These are phyloP conservation scores for Pugionium cornutum DNA, from an alignment of 345 rosid species.

Conservation along the genomic window DNA sequence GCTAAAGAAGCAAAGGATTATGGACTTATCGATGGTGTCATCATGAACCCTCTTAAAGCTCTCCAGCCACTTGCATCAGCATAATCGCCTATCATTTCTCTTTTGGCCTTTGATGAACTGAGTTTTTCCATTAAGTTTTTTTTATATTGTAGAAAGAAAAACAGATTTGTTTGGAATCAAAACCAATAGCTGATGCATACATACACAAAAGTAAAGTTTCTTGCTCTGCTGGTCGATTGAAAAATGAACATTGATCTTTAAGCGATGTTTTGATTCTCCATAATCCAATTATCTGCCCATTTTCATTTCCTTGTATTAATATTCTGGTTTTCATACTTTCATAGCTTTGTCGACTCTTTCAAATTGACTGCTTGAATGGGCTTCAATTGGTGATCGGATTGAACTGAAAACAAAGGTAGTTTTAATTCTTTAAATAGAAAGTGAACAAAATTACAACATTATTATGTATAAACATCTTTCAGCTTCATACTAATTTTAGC, in stretches of 20 bases:
- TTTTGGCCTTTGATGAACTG: conserved; percentile 7
- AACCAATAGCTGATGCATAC: conserved; percentile 35
- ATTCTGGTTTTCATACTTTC: neutral
- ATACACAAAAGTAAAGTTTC: conserved; percentile 29
- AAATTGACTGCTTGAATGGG: neutral
- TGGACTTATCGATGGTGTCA: conserved; percentile 90
- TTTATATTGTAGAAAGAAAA: conserved; percentile 5
- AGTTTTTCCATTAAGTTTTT: conserved; percentile 23
- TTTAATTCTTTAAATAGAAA: too few species aligned
- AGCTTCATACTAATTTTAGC: neutral
- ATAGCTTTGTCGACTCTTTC: too few species aligned
- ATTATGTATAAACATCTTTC: too few species aligned
- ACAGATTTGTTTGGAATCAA: conserved; percentile 32
- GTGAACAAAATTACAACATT: too few species aligned
- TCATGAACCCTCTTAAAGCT: conserved; percentile 85
- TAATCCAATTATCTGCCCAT: conserved; percentile 3
- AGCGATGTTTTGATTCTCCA: conserved; percentile 10
- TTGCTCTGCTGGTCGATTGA: conserved; percentile 26
- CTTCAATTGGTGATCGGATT: neutral
- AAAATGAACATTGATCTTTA: neutral
- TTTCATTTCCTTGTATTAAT: neutral
- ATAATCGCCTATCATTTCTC: neutral
- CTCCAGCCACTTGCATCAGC: conserved; percentile 64
- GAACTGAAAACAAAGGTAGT: too few species aligned
- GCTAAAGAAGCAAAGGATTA: conserved; percentile 91